Evolutionary conservation across 345 rosid genomes (phyloP), one percentile per base, ranked within the genome.

Genomic region (Anastatica hierochuntica): DNA sequence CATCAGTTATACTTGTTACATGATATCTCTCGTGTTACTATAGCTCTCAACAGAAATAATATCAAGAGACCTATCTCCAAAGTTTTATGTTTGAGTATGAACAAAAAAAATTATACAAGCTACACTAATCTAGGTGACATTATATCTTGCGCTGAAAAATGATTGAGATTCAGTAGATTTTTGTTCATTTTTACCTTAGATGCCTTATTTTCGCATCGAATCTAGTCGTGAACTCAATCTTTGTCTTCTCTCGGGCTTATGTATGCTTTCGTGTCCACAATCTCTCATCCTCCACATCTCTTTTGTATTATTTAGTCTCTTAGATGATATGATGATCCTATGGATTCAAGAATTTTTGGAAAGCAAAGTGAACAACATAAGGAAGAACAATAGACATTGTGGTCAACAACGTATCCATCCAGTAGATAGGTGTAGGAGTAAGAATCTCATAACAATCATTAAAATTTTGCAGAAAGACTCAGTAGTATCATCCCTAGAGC

Each of bases 271-370:
- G 51, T 2, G 74, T 74, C 99, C 95, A 94, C 90, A 94, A 77
- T 41, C 66, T 65, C 37, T 72, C 72, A 48, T 94, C 99, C 72
- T 82, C 79, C 0, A 81, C 73, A 8, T 94, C 99, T 45, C 85
- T 80, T 70, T 56, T 79, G 66, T 77, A 88, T 69, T 81, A 77
- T 68, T 85, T 85, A 66, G 88, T 92, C 72, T 85, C 96, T 74
- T 92, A 97, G 44, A 92, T 81, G 73, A 92, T 81, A 53, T 88
- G 96, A 69, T 92, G 98, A 67, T 92, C 96, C 84, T 84, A 40
- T 2, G 98, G 96, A 42, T 80, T 71, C 63, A 83, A 74, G 44
- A 74, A 74, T 70, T 95, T 83, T 52, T 88, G 95, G 74, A 76
- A 79, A 2, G 95, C 67, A 10, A 82, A 66, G 74, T 85, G 83